A percentile compares a stretch with the other conserved stretches of the same genome.
These are phyloP conservation scores for Cystobasidium sp. DNA, from an alignment of 1,284 basidiomycete species.

Conservation along the genomic window DNA sequence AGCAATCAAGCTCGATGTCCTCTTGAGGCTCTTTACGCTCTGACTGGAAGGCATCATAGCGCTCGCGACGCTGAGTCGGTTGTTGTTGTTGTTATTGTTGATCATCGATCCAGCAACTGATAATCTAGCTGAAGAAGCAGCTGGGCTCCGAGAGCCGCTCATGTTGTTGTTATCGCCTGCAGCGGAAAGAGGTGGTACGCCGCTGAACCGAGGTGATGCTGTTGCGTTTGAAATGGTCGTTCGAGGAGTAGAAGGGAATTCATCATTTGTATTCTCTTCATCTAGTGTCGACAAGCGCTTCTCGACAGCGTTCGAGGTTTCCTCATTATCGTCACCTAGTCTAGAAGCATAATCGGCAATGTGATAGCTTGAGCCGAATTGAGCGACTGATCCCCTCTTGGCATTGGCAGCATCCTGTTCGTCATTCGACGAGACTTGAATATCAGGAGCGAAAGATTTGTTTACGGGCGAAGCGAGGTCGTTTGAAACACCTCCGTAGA, in stretches of 20 bases:
- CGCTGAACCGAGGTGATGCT: conserved; percentile 24
- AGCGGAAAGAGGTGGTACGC: conserved; percentile 17
- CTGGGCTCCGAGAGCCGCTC: not conserved
- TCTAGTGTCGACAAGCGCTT: conserved; percentile 27
- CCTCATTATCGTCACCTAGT: conserved; percentile 16
- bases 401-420: not conserved
- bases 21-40: conserved; percentile 40
- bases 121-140: not conserved
- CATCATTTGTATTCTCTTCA: conserved; percentile 31
- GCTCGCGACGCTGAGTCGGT: not conserved
- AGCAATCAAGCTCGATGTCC: conserved; percentile 49
- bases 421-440: conserved; percentile 13
- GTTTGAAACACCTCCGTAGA: conserved; percentile 32
- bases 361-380: conserved; percentile 38
- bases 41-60: conserved; percentile 13
- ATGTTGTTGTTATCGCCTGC: too few relatives aligned
- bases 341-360: conserved; percentile 43
- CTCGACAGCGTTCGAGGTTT: not conserved
- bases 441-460: conserved; percentile 29
- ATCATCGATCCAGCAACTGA: conserved; percentile 2
- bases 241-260: conserved; percentile 39
- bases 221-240: conserved; percentile 18
- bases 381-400: conserved; percentile 9
- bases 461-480: conserved; percentile 11
- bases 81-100: not conserved